Percentiles rank a stretch among this genome's conserved stretches.
These are phyloP conservation scores for Hypoxylon fuscum DNA, from an alignment of 495 filamentous ascomycete genomes.

Conservation along the genomic window DNA sequence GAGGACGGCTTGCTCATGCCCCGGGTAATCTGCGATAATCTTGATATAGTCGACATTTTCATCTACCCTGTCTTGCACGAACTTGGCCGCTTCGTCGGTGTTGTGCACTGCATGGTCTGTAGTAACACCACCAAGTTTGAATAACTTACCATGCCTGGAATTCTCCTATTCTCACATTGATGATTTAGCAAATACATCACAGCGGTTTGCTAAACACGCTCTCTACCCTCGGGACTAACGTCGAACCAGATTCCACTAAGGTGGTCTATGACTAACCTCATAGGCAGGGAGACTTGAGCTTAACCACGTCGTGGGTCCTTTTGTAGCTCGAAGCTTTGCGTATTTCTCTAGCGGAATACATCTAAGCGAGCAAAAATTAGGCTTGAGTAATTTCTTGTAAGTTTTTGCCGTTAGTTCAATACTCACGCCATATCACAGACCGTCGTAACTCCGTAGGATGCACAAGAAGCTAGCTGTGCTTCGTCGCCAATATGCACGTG, in stretches of 20 bases:
- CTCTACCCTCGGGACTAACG: neutral
- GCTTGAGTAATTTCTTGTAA: neutral
- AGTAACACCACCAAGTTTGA: constrained; percentile 15
- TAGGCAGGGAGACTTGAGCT: constrained; percentile 28
- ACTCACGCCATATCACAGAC: constrained; percentile 37
- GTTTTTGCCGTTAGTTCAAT: neutral
- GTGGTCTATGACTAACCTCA: constrained; percentile 19
- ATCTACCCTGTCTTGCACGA: constrained; percentile 43
- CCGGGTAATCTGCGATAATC: constrained; percentile 47
- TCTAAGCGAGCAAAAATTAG: constrained; percentile 9
- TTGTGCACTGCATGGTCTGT: constrained; percentile 39
- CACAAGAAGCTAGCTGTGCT: constrained; percentile 44
- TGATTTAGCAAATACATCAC: neutral
- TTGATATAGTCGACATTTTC: constrained; percentile 50
- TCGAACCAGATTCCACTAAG: no score
- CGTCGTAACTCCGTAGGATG: constrained; percentile 26
- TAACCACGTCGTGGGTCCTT: constrained; percentile 27
- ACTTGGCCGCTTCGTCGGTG: constrained; percentile 41
- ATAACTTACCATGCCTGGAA: constrained; percentile 27
- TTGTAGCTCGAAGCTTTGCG: constrained; percentile 13
- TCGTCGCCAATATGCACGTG: constrained; percentile 64
- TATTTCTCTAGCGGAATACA: constrained; percentile 23
- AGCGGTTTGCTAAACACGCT: neutral
- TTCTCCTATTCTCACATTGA: constrained; percentile 20
- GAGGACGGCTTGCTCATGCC: constrained; percentile 39